Evolutionary conservation across 2,329 filamentous ascomycete species (phyloP), one percentile per base, ranked within the genome.

Genomic region (Aurifilum marmelostoma): DNA sequence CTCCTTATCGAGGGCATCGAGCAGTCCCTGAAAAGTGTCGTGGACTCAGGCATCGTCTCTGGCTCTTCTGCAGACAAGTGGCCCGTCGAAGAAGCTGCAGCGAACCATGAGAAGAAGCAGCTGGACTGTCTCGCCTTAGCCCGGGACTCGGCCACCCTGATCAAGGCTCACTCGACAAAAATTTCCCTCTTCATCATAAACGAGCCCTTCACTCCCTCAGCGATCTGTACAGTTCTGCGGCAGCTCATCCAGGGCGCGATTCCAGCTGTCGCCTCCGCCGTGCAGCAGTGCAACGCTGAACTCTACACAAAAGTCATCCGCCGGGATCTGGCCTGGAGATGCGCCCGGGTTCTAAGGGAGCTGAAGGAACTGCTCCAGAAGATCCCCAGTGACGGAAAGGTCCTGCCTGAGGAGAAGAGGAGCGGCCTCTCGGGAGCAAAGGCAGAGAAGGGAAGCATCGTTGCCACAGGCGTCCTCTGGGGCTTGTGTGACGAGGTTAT

Each of bases 121-220:
- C 39, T 88, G 76, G 79, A 91, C 72, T 84, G 89, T 12, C 85
- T 97, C 32, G 81, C 88, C 18, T 85, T 95, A 69, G 88, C 94
- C 43, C 86, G 87, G 74, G 91, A 94, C 74, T 87, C 92, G 0
- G 87, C 92, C 0, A 87, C 85, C 34, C 84, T 97, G 6, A 88
- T 97, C 69, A 90, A 88, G 77, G 92, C 94, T 0, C 93, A 97
- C 76, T 88, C 90, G 1, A 97, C 94, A 7, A 97, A 97, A 72
- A 85, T 97, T 34, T 95, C 92, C 0, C 89, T 97, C 0, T 86
- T 98, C 16, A 87, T 96, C 1, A 91, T 97, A 75, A 97, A 92
- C 75, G 87, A 92, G 24, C 94, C 95, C 0, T 97, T 97, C 73
- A 96, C 94, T 0, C 89, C 92, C 0, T 89, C 90, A 0, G 94